These are phyloP conservation scores for Tylopilus felleus DNA, from an alignment of 768 basidiomycete species.

Conservation along the genomic window DNA sequence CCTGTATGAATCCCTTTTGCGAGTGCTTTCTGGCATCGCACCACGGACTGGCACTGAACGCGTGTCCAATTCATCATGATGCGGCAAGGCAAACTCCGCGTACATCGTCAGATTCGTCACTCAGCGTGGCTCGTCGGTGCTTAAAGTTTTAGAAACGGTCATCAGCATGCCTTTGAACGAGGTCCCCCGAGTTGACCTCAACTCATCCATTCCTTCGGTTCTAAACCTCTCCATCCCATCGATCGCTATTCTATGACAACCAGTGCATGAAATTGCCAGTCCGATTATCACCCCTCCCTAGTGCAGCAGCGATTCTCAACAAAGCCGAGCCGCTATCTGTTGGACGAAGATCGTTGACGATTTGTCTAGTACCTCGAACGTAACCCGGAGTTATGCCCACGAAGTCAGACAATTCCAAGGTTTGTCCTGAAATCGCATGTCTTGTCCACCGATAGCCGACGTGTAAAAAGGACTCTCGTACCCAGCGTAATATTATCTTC, in stretches of 20 bases:
- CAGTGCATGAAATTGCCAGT: neutral
- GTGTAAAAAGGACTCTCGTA: neutral
- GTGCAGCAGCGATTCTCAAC: neutral
- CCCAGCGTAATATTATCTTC: constrained; percentile 18
- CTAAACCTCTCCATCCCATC: neutral
- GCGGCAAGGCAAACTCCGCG: neutral
- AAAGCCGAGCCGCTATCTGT: neutral
- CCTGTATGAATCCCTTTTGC: neutral
- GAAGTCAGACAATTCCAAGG: constrained; percentile 4
- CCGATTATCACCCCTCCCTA: neutral
- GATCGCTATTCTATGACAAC: neutral
- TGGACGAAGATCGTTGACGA: neutral
- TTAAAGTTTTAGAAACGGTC: constrained; percentile 4
- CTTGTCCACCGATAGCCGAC: constrained; percentile 3
- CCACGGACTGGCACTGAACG: neutral
- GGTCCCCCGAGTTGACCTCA: neutral
- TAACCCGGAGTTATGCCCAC: neutral
- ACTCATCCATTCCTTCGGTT: neutral
- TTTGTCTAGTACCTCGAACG: neutral
- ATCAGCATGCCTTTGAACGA: constrained; percentile 1
- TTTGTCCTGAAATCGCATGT: constrained; percentile 1
- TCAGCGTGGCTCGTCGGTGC: neutral
- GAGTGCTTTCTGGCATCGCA: neutral
- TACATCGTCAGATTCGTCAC: neutral
- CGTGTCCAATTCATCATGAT: constrained; percentile 9